Evolutionary conservation across 441 rosid species (phyloP).

Genomic region (Biscutella laevigata): DNA sequence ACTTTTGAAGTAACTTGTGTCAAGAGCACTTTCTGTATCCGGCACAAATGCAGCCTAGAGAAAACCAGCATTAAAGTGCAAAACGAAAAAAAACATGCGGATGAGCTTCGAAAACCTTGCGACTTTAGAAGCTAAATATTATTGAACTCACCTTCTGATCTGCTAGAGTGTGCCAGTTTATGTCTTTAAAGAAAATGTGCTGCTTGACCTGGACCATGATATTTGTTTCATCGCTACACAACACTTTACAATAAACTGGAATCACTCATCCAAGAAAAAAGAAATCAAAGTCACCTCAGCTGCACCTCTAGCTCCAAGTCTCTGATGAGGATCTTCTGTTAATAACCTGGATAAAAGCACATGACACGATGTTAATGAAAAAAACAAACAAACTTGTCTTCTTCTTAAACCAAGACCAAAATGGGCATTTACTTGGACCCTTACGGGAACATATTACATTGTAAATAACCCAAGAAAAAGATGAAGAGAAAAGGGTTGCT

Average conservation of each 20-base stretch:
- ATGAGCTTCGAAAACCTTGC: too few species aligned
- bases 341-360: slow-evolving; percentile 46
- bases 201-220: slow-evolving; percentile 61
- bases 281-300: slow-evolving; percentile 53
- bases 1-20: slow-evolving; percentile 88
- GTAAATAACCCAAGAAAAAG: too few species aligned
- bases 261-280: slow-evolving; percentile 7
- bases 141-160: slow-evolving; percentile 95
- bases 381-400: background rate
- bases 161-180: slow-evolving; percentile 93
- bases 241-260: slow-evolving; percentile 1
- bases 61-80: slow-evolving; percentile 9
- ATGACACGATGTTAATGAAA: background rate
- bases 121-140: too few species aligned
- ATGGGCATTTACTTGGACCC: background rate
- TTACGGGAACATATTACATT: background rate
- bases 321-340: slow-evolving; percentile 82
- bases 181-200: slow-evolving; percentile 78
- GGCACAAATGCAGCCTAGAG: slow-evolving; percentile 89
- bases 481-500: too few species aligned
- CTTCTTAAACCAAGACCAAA: slow-evolving; percentile 8
- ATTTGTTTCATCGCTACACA: slow-evolving; percentile 13
- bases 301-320: slow-evolving; percentile 91
- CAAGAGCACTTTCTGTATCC: slow-evolving; percentile 59
- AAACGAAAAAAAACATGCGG: too few species aligned